phyloP scores from a whole-genome alignment of 192 early-diverging fungal species.

The Podila minutissima region DNA sequence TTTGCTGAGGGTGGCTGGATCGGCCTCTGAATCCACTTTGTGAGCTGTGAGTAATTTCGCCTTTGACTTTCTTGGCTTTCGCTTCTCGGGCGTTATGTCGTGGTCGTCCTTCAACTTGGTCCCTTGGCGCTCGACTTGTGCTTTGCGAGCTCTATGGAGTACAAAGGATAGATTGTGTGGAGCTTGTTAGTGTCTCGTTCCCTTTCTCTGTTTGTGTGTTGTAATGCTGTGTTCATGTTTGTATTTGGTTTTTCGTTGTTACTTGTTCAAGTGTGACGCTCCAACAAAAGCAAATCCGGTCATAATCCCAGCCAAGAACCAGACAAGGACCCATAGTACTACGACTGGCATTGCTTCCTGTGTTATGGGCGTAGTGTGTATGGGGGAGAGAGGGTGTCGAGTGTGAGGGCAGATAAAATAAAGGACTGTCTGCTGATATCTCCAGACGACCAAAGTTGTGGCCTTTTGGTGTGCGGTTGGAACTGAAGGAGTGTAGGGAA shows the following conservation, averaged over 20 bases:
- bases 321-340: background rate
- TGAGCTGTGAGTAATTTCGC: background rate
- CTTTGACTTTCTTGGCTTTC: background rate
- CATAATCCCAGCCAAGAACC: constrained; percentile 2
- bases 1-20: background rate
- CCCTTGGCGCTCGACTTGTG: background rate
- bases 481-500: background rate
- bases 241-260: background rate
- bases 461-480: background rate
- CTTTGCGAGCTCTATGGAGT: too few relatives aligned
- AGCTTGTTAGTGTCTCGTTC: background rate
- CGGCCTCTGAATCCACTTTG: background rate
- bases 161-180: background rate
- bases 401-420: too few relatives aligned
- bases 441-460: too few relatives aligned
- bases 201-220: background rate
- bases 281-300: background rate
- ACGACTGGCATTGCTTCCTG: background rate
- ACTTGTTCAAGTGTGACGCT: background rate
- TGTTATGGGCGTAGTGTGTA: too few relatives aligned
- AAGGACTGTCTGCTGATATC: background rate
- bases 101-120: background rate
- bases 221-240: background rate
- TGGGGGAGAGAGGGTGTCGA: too few relatives aligned
- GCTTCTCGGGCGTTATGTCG: background rate